phyloP scores from a whole-genome alignment of 768 basidiomycete genomes.

The Boletus rufocinnamomeus region DNA sequence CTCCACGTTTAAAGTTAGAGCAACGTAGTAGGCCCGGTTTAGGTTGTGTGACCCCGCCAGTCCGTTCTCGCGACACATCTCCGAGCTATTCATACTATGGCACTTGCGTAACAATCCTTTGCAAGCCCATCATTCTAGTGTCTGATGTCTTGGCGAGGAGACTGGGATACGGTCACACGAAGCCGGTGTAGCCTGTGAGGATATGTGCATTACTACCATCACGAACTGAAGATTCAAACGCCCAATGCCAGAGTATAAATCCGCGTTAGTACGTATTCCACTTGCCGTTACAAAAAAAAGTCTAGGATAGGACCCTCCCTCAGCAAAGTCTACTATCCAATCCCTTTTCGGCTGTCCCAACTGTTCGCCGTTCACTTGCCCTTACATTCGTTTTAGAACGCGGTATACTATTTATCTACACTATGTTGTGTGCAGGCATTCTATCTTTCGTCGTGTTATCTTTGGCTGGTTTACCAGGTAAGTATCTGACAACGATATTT shows the following conservation, averaged over 20 bases:
- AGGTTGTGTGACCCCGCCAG: too few species aligned
- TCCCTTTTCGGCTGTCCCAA: background rate
- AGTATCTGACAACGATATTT: background rate
- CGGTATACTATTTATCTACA: background rate
- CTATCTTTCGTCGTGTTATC: constrained; percentile 2
- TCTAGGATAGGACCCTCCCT: background rate
- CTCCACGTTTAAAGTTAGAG: too few species aligned
- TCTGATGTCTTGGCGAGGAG: background rate
- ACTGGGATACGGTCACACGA: background rate
- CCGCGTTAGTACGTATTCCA: background rate
- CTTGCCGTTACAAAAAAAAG: background rate
- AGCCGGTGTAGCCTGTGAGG: background rate
- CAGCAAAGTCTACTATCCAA: background rate
- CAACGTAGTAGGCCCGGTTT: too few species aligned
- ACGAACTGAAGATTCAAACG: background rate
- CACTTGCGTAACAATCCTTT: background rate
- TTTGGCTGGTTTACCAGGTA: constrained; percentile 10
- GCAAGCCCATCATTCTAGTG: too few species aligned
- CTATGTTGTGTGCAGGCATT: background rate
- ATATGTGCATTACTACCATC: background rate
- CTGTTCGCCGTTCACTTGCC: background rate
- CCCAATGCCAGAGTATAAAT: background rate
- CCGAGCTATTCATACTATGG: background rate
- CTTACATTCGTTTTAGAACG: background rate
- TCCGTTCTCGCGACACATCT: background rate